Evolutionary conservation across 176 grass and related monocot species (phyloP).

Genomic region (Carex parvula): DNA sequence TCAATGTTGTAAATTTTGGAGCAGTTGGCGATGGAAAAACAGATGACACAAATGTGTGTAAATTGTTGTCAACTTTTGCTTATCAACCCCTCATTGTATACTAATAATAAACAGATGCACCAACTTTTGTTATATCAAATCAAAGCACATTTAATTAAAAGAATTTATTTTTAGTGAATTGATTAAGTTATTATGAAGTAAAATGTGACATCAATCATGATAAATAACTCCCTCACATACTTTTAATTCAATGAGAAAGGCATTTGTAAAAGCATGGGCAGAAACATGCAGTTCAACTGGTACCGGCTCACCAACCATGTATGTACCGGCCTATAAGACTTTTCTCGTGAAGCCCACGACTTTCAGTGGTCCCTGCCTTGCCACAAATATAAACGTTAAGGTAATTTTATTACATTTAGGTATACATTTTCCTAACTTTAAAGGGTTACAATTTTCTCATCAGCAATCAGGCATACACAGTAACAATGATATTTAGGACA

Average conservation of each 20-base stretch:
- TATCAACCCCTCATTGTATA: background rate
- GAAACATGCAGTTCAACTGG: constrained; percentile 28
- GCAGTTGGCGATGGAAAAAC: constrained; percentile 37
- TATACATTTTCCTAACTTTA: too few species aligned
- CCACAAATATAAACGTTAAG: constrained; percentile 33
- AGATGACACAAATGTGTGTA: constrained; percentile 47
- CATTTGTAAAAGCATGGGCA: constrained; percentile 38
- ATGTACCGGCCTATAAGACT: constrained; percentile 23
- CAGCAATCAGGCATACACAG: too few species aligned
- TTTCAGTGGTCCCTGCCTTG: constrained; percentile 41
- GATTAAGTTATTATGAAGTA: background rate
- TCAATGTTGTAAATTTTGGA: constrained; percentile 38
- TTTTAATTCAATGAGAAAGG: constrained; percentile 22
- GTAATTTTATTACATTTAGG: background rate
- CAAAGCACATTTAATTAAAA: background rate
- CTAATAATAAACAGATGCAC: background rate
- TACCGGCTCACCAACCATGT: constrained; percentile 15
- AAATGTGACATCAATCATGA: background rate
- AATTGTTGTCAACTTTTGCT: background rate
- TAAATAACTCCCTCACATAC: background rate
- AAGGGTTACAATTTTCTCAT: too few species aligned
- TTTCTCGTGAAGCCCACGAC: constrained; percentile 33
- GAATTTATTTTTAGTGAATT: background rate
- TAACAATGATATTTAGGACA: too few species aligned
- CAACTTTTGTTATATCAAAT: background rate